Evolutionary conservation across 2,329 filamentous ascomycete genomes (phyloP), one percentile per base, ranked within the genome.

Genomic region (Thermomyces lanuginosus): DNA sequence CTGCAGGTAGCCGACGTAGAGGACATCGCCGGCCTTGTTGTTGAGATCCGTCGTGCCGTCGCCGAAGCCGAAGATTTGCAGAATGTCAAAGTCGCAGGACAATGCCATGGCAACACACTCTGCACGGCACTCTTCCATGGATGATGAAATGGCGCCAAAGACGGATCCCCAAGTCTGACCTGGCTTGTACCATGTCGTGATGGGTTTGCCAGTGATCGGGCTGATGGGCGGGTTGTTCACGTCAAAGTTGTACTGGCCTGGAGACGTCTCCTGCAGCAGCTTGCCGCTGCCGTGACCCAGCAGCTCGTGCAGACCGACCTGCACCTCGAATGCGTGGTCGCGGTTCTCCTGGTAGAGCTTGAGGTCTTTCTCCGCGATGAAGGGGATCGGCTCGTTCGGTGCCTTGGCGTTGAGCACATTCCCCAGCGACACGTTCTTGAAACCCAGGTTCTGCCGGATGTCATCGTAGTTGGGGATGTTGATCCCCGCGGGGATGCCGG

Each of bases 91-190:
- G 44, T 93, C 84, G 53, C 84, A 92, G 45, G 75, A 72, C 4
- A 95, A 63, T 21, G 73, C 75, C 83, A 93, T 92, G 27, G 84
- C 86, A 7, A 93, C 84, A 42, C 83, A 78, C 51, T 95, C 86
- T 4, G 86, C 86, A 29, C 86, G 74, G 51, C 86, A 95, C 54
- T 95, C 86, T 55, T 95, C 86, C 45, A 92, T 93, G 9, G 76
- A 80, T 3, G 77, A 81, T 19, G 84, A 82, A 36, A 91, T 71
- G 34, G 78, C 71, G 14, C 84, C 83, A 45, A 95, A 95, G 0
- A 92, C 81, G 4, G 76, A 82, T 30, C 81, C 79, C 84, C 84
- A 95, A 0, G 86, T 95, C 54, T 93, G 81, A 2, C 83, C 83
- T 2, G 82, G 82, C 55, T 89, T 92, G 61, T 95, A 95, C 74